phyloP scores from a whole-genome alignment of 1,284 basidiomycete genomes.

The Fomitiporia mediterranea region DNA sequence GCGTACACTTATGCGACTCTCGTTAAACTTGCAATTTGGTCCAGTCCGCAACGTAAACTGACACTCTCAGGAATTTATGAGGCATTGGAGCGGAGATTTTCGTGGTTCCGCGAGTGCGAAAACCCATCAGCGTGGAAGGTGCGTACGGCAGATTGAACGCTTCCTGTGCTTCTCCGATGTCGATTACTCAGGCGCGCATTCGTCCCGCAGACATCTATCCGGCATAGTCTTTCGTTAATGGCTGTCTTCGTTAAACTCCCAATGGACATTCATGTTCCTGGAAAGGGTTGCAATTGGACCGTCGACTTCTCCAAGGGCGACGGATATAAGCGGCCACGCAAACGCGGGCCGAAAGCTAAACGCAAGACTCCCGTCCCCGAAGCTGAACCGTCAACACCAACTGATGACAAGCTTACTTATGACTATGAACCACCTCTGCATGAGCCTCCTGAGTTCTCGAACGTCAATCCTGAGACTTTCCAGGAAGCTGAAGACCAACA shows the following conservation, averaged over 20 bases:
- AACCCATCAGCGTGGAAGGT: conserved; percentile 62
- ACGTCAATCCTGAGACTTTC: neutral
- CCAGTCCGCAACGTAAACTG: conserved; percentile 49
- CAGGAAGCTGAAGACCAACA: conserved; percentile 4
- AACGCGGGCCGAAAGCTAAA: conserved; percentile 35
- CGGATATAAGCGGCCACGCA: conserved; percentile 61
- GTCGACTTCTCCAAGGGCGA: conserved; percentile 55
- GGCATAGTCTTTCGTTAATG: conserved; percentile 85
- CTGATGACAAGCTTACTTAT: neutral
- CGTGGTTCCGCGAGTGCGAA: conserved; percentile 48
- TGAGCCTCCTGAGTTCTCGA: neutral
- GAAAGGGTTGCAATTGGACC: conserved; percentile 71
- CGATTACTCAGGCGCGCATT: conserved; percentile 9
- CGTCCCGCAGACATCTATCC: conserved; percentile 65
- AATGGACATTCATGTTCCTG: conserved; percentile 62
- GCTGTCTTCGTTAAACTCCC: conserved; percentile 69
- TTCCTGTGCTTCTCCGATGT: conserved; percentile 9
- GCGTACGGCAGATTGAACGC: conserved; percentile 21
- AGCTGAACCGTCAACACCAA: neutral
- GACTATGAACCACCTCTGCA: neutral
- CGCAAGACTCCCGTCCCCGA: neutral
- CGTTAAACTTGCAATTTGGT: conserved; percentile 68
- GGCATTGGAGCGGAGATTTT: conserved; percentile 53
- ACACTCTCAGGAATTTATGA: conserved; percentile 64
- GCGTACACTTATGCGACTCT: conserved; percentile 52